Evolutionary conservation across 73 alveolate species (phyloP).

Genomic region (Paramecium tetraurelia): DNA sequence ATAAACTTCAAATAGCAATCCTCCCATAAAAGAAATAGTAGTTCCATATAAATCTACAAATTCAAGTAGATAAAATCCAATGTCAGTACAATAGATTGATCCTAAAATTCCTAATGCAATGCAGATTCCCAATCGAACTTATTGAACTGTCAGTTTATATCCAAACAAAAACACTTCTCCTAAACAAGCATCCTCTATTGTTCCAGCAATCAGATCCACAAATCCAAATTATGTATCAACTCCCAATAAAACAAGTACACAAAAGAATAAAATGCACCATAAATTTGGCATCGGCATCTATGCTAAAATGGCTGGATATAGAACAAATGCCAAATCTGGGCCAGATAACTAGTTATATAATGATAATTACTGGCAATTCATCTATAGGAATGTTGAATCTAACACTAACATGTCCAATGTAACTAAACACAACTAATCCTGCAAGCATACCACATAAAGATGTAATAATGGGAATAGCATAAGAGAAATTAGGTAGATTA

Average conservation of each 20-base stretch:
- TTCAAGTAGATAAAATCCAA: constrained; percentile 40
- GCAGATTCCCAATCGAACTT: constrained; percentile 43
- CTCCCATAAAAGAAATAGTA: not conserved
- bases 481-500: constrained; percentile 36
- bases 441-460: constrained; percentile 66
- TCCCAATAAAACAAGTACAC: constrained; percentile 50
- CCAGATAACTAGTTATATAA: constrained; percentile 39
- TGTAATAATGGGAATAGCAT: constrained; percentile 62
- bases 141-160: constrained; percentile 14
- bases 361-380: constrained; percentile 43
- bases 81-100: constrained; percentile 47
- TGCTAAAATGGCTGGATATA: constrained; percentile 68
- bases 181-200: constrained; percentile 50
- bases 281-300: constrained; percentile 61
- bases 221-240: constrained; percentile 59
- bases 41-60: constrained; percentile 59
- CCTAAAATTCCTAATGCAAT: not conserved
- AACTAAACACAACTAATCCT: constrained; percentile 62
- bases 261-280: constrained; percentile 65
- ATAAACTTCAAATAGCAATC: not conserved
- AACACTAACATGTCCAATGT: constrained; percentile 61
- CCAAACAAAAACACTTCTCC: constrained; percentile 3
- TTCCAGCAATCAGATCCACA: constrained; percentile 53
- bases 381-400: constrained; percentile 24
- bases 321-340: constrained; percentile 70